phyloP scores from a whole-genome alignment of 2,329 filamentous ascomycete species.

The Sporothrix pallida region DNA sequence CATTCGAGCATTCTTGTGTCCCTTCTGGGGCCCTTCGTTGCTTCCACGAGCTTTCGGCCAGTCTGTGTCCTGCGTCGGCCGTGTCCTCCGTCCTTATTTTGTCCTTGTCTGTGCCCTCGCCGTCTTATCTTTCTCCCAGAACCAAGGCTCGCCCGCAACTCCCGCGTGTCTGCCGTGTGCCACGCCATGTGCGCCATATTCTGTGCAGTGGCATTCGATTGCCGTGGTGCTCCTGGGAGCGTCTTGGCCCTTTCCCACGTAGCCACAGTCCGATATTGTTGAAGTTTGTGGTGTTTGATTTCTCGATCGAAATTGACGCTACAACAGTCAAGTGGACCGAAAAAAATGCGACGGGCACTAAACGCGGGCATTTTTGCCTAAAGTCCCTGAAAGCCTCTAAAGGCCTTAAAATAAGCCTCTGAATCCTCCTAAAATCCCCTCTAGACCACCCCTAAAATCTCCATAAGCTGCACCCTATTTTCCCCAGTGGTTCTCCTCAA shows the following conservation, averaged over 20 bases:
- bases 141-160: constrained; percentile 15
- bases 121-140: background rate
- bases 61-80: background rate
- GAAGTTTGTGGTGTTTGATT: background rate
- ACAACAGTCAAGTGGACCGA: constrained; percentile 6
- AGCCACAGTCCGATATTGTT: background rate
- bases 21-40: no score
- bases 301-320: constrained; percentile 1
- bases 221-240: background rate
- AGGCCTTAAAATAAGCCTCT: background rate
- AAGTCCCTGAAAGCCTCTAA: background rate
- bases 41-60: background rate
- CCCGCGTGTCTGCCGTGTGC: background rate
- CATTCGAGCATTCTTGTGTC: background rate
- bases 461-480: background rate
- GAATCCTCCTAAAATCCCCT: constrained; percentile 4
- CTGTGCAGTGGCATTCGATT: background rate
- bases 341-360: constrained; percentile 1
- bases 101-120: constrained; percentile 3
- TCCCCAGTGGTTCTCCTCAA: background rate
- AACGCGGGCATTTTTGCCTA: background rate
- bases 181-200: background rate
- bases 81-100: background rate
- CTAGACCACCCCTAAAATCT: background rate
- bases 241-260: no score